Base-by-base conservation (phyloP, 2,329 filamentous ascomycete species). In the Sclerotinia sclerotiorum region DNA sequence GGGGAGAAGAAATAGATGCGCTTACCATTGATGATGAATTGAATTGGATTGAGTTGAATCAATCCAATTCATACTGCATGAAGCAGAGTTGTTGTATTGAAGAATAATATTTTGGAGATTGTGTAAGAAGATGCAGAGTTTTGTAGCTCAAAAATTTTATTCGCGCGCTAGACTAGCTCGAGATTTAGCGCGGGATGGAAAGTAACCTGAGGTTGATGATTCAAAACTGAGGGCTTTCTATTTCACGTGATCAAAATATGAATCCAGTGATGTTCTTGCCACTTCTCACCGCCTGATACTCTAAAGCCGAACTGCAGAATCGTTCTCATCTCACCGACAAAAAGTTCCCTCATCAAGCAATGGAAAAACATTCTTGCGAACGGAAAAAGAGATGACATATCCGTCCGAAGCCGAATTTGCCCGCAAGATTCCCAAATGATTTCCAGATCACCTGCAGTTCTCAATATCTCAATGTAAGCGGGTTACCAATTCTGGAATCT, bases 21-120 rank as follows among this genome's bases (percentile, higher is more conserved):
- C 74, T 75, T 76, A 76, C 75, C 69, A 67, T 69, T 55, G 46
- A 39, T 42, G 70, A 27, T 55, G 46, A 21, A 51, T 2, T 8
- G 46, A n/a, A 62, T 21, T 42, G 39, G 21, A 39, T 29, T 46
- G 21, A 48, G 5, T 56, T 32, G 35, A 19, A 27, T 52, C 32
- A 51, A 54, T 54, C 13, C 39, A 46, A 54, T 66, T n/a, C 19
- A 10, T 62, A 68, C 72, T 73, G 70, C 39, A 44, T 29, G 35
- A 44, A 61, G 71, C 71, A 70, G 72, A 69, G 58, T 24, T 64
- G 69, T 70, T 49, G 68, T 70, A 63, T 61, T 70, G 72, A 70
- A 2, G 3, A 29, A 11, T 35, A n/a, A 29, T 32, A 17, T 21
- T 55, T 46, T 29, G 21, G 19, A 8, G 13, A 8, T 21, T 32